Conservation (phyloP, 2,329 filamentous ascomycete species). For the Mollisia scopiformis region DNA sequence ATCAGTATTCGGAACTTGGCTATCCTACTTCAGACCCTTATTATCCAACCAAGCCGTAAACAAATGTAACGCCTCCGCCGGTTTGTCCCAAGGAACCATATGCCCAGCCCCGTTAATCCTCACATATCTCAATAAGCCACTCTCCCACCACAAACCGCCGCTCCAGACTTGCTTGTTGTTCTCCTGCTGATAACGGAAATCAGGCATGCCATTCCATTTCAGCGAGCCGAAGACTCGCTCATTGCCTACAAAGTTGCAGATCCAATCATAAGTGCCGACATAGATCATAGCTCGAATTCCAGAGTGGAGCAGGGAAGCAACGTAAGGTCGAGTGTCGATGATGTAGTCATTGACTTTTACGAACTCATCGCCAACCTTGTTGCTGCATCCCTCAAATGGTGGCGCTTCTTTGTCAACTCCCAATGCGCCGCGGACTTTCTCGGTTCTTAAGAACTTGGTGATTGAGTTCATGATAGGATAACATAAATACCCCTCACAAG, state of each 20-base stretch:
- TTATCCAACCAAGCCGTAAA: conserved; percentile 22
- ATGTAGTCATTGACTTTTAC: conserved; percentile 23
- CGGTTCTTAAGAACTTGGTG: conserved; percentile 23
- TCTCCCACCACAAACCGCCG: conserved; percentile 27
- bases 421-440: conserved; percentile 21
- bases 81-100: conserved; percentile 31
- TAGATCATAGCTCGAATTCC: conserved; percentile 28
- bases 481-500: conserved; percentile 26
- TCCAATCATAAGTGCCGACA: conserved; percentile 30
- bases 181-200: conserved; percentile 26
- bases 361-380: conserved; percentile 25
- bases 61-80: conserved; percentile 23
- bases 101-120: conserved; percentile 27
- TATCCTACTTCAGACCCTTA: not conserved
- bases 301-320: conserved; percentile 22
- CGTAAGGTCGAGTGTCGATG: conserved; percentile 22
- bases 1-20: too few species aligned
- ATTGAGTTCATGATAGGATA: conserved; percentile 30
- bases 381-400: conserved; percentile 23
- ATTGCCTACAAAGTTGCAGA: conserved; percentile 30
- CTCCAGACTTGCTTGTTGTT: conserved; percentile 26
- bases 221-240: conserved; percentile 26
- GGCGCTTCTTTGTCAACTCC: conserved; percentile 21
- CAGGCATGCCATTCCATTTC: conserved; percentile 23
- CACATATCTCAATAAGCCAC: conserved; percentile 24